A percentile compares a stretch with the other conserved stretches of the same genome.
Evolutionary conservation across 352 stramenopile genomes (phyloP).

Genomic region (Globisporangium emineosum): DNA sequence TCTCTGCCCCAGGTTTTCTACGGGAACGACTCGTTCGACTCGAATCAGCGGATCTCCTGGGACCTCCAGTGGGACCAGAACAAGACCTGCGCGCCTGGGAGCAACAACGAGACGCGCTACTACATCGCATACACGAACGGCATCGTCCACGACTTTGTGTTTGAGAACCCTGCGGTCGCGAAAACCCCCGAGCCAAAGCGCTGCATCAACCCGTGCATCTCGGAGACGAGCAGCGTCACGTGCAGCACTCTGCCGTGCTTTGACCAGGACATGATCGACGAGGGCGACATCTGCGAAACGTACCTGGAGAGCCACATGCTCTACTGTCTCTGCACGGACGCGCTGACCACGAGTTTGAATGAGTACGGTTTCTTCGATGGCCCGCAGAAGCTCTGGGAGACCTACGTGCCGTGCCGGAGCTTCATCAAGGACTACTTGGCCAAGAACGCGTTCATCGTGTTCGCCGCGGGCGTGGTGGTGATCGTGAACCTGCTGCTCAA

Average conservation of each 20-base stretch:
- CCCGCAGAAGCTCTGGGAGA: conserved; percentile 48
- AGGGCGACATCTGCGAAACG: conserved; percentile 44
- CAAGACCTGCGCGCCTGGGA: conserved; percentile 32
- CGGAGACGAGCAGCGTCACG: conserved; percentile 39
- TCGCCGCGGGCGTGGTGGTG: conserved; percentile 64
- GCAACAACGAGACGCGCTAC: conserved; percentile 31
- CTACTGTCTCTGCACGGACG: conserved; percentile 68
- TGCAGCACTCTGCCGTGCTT: conserved; percentile 75
- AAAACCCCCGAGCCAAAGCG: conserved; percentile 23
- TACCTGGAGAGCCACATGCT: conserved; percentile 62
- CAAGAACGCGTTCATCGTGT: conserved; percentile 67
- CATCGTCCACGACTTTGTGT: conserved; percentile 40
- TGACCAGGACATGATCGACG: conserved; percentile 31
- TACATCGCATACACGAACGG: conserved; percentile 67
- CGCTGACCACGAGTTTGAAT: conserved; percentile 43
- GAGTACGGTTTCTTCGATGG: conserved; percentile 50
- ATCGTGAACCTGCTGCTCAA: conserved; percentile 79
- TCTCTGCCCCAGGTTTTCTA: conserved; percentile 63
- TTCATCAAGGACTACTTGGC: conserved; percentile 69
- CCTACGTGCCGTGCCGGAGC: conserved; percentile 46
- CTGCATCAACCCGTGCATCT: conserved; percentile 60
- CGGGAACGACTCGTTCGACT: conserved; percentile 30
- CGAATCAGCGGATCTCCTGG: conserved; percentile 29
- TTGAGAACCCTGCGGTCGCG: conserved; percentile 15
- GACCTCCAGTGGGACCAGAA: conserved; percentile 53